A percentile compares a stretch with the other conserved stretches of the same genome.
phyloP scores from a whole-genome alignment of 805 yeast species.

The Barnettozyma botsteinii region DNA sequence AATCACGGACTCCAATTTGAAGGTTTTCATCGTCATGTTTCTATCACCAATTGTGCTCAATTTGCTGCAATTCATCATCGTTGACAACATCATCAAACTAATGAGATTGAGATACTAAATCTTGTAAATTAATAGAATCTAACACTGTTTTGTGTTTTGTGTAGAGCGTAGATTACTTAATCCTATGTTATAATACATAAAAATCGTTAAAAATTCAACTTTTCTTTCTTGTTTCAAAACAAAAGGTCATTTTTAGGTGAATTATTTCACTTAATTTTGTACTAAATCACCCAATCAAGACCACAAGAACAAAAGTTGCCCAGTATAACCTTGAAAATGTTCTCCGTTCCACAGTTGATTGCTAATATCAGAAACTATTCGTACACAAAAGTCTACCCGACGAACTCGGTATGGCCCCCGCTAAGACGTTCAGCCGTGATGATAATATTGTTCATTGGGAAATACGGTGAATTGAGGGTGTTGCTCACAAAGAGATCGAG shows the following conservation, averaged over 20 bases:
- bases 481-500: slow-evolving; percentile 74
- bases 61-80: slow-evolving; percentile 63
- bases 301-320: neutral
- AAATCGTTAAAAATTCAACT: no score
- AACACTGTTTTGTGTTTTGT: no score
- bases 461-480: slow-evolving; percentile 69
- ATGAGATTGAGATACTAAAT: slow-evolving; percentile 8
- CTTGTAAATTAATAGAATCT: neutral
- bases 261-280: no score
- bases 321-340: no score
- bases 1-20: slow-evolving; percentile 63
- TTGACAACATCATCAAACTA: slow-evolving; percentile 64
- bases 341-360: slow-evolving; percentile 11
- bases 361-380: slow-evolving; percentile 16
- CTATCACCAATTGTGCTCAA: slow-evolving; percentile 71
- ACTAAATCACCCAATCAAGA: neutral
- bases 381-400: slow-evolving; percentile 20
- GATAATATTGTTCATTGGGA: slow-evolving; percentile 65
- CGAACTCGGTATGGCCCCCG: slow-evolving; percentile 62
- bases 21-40: slow-evolving; percentile 83
- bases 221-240: no score
- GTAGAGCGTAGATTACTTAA: no score
- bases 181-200: no score
- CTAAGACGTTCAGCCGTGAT: slow-evolving; percentile 75
- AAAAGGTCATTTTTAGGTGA: no score